Conservation (phyloP, 1,284 basidiomycete species). For the Cystobasidium slooffiae region DNA sequence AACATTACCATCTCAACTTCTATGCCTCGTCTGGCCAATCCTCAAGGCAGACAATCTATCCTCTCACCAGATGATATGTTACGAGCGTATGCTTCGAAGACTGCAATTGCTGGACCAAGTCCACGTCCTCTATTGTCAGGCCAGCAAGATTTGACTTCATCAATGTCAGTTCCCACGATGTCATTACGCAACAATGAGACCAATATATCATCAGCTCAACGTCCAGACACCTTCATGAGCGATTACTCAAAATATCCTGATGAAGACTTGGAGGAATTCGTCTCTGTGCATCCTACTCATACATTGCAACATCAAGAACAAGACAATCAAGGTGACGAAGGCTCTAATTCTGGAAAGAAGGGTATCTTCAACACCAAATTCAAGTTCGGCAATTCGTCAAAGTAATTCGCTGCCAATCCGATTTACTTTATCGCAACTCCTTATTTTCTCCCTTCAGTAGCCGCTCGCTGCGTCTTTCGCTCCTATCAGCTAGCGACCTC, state of each 20-base stretch:
- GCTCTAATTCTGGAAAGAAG: not conserved
- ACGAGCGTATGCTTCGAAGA: conserved; percentile 29
- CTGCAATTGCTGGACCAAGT: conserved; percentile 17
- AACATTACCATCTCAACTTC: conserved; percentile 40
- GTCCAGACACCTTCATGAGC: conserved; percentile 24
- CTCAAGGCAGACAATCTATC: conserved; percentile 33
- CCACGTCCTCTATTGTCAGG: conserved; percentile 7
- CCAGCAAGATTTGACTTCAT: conserved; percentile 9
- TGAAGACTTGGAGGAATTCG: conserved; percentile 19
- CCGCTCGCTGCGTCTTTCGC: too few relatives aligned
- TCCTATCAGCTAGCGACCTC: too few relatives aligned
- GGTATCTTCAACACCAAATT: conserved; percentile 33
- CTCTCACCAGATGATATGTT: conserved; percentile 42
- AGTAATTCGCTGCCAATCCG: not conserved
- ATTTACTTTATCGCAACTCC: not conserved
- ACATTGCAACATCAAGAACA: not conserved
- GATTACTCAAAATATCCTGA: conserved; percentile 16
- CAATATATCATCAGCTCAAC: not conserved
- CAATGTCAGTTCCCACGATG: conserved; percentile 19
- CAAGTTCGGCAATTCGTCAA: conserved; percentile 13
- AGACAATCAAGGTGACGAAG: too few relatives aligned
- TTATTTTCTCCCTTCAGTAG: not conserved
- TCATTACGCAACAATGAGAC: not conserved
- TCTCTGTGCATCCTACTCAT: not conserved
- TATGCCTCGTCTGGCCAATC: conserved; percentile 29